These are phyloP conservation scores for Jatropha multifida DNA, from an alignment of 441 rosid genomes.

Conservation along the genomic window DNA sequence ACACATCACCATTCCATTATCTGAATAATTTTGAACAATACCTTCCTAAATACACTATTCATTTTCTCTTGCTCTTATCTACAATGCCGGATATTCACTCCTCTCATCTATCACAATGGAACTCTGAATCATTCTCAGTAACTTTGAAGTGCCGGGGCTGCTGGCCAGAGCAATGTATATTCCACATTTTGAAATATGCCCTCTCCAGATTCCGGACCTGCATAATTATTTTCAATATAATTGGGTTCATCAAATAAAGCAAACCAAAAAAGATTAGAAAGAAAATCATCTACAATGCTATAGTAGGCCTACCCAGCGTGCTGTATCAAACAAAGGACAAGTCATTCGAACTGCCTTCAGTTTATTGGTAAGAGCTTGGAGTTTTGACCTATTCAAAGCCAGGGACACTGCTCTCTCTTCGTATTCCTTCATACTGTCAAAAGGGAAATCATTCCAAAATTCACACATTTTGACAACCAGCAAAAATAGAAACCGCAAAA, in stretches of 20 bases:
- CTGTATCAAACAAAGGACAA: constrained; percentile 90
- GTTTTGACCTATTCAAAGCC: constrained; percentile 72
- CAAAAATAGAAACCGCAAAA: too few relatives aligned
- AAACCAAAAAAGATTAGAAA: too few relatives aligned
- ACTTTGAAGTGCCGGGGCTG: constrained; percentile 84
- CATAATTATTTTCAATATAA: neutral
- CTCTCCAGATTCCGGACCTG: constrained; percentile 94
- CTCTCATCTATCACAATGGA: constrained; percentile 63
- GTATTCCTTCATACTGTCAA: constrained; percentile 77
- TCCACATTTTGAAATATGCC: constrained; percentile 97
- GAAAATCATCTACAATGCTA: neutral
- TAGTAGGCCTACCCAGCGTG: constrained; percentile 74
- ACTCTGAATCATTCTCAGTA: constrained; percentile 68
- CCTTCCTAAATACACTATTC: constrained; percentile 15
- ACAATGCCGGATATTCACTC: constrained; percentile 45
- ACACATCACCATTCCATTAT: constrained; percentile 22
- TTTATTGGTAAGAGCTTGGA: constrained; percentile 65
- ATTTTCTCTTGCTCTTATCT: constrained; percentile 43
- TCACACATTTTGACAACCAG: too few relatives aligned
- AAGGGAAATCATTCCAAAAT: neutral
- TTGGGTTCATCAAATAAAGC: neutral
- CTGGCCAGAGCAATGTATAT: constrained; percentile 69
- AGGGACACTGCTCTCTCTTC: constrained; percentile 92
- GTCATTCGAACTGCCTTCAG: constrained; percentile 70
- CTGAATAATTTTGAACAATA: constrained; percentile 7